Conservation (phyloP, 2,329 filamentous ascomycete species). For the Pestalotiopsis sp. region DNA sequence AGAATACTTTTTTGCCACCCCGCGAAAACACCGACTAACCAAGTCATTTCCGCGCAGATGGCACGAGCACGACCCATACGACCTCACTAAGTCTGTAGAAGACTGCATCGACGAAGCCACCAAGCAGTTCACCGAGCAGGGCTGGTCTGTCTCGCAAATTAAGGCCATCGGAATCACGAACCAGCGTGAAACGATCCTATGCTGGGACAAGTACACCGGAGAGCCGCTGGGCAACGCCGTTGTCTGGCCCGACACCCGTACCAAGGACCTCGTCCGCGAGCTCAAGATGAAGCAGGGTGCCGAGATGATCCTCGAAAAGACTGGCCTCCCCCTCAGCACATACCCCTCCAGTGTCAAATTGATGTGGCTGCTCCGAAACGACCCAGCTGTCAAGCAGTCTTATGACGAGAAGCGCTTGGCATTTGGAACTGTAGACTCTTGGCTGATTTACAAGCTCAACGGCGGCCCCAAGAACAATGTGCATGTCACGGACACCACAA, state of each 20-base stretch:
- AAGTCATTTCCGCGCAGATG: slow-evolving; percentile 55
- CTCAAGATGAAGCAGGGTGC: slow-evolving; percentile 70
- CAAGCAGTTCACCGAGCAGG: slow-evolving; percentile 70
- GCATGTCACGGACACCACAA: slow-evolving; percentile 84
- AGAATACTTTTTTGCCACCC: slow-evolving; percentile 3
- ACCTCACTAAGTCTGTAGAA: slow-evolving; percentile 75
- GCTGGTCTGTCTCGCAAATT: slow-evolving; percentile 70
- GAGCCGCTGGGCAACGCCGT: slow-evolving; percentile 83
- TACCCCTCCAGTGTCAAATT: slow-evolving; percentile 89
- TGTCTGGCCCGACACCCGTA: slow-evolving; percentile 89
- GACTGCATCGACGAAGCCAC: slow-evolving; percentile 79
- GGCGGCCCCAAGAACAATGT: slow-evolving; percentile 67
- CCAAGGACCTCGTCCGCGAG: slow-evolving; percentile 71
- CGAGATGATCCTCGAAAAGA: slow-evolving; percentile 70
- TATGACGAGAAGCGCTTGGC: slow-evolving; percentile 77
- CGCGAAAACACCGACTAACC: slow-evolving; percentile 17
- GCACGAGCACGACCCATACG: slow-evolving; percentile 86
- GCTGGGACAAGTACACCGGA: slow-evolving; percentile 82
- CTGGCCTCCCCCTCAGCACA: slow-evolving; percentile 83
- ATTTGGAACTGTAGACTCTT: slow-evolving; percentile 87
- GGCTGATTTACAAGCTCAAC: slow-evolving; percentile 85
- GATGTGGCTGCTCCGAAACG: slow-evolving; percentile 77
- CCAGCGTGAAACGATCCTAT: slow-evolving; percentile 85
- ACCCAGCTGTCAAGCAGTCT: slow-evolving; percentile 68
- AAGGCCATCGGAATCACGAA: slow-evolving; percentile 85